Conservation (phyloP, 202 grass and related monocot genomes). For the Panicum virgatum region DNA sequence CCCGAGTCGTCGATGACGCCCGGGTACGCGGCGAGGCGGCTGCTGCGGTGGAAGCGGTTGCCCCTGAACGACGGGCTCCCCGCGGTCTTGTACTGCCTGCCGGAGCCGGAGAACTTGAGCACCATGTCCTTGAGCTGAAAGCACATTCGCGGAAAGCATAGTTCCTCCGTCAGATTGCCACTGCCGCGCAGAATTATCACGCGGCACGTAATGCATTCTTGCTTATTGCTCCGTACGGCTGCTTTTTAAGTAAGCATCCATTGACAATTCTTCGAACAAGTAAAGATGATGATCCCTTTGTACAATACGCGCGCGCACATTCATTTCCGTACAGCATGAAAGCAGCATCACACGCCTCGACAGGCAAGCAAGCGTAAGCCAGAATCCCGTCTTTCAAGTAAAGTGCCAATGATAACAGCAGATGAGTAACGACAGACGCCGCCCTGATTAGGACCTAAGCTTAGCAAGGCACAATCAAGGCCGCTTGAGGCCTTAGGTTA, state of each 20-base stretch:
- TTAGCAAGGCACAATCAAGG: constrained; percentile 8
- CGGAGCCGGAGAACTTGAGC: constrained; percentile 87
- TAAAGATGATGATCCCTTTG: not conserved
- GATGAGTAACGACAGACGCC: constrained; percentile 29
- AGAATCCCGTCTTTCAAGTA: constrained; percentile 41
- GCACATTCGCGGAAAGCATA: constrained; percentile 17
- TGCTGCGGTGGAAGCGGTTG: constrained; percentile 64
- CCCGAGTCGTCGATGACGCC: constrained; percentile 65
- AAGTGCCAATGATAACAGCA: constrained; percentile 42
- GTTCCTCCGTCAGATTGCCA: constrained; percentile 2
- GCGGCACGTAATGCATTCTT: not conserved
- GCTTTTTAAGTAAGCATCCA: not conserved
- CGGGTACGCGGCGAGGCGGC: constrained; percentile 57
- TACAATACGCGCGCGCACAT: not conserved
- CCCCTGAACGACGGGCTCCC: constrained; percentile 56
- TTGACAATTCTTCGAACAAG: not conserved
- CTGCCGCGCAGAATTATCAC: not conserved
- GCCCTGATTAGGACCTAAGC: constrained; percentile 29
- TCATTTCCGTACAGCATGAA: not conserved
- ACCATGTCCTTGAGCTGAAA: constrained; percentile 99
- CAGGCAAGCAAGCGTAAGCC: constrained; percentile 21
- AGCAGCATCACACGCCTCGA: not conserved
- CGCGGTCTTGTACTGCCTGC: constrained; percentile 68
- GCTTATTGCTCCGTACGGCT: not conserved
- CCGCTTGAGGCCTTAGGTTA: not conserved